A percentile compares a stretch with the other conserved stretches of the same genome.
Evolutionary conservation across 1,284 basidiomycete species (phyloP).

Genomic region (Anthracocystis panici-leucophaei): DNA sequence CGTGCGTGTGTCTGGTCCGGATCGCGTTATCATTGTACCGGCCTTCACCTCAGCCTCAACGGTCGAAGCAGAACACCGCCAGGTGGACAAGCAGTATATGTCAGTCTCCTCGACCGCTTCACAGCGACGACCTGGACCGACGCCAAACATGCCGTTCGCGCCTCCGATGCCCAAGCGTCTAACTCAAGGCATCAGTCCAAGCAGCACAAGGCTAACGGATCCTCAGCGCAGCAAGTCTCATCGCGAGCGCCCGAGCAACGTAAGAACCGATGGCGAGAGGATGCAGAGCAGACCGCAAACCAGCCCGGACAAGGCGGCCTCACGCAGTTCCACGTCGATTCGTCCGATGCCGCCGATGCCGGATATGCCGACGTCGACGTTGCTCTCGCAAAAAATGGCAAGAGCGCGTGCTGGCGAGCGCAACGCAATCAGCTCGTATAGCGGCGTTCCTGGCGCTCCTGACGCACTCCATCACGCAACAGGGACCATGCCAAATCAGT

Average conservation of each 20-base stretch:
- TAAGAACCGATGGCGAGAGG: not conserved
- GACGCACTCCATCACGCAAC: slow-evolving; percentile 3
- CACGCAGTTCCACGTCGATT: slow-evolving; percentile 15
- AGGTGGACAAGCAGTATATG: not conserved
- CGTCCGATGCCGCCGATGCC: slow-evolving; percentile 15
- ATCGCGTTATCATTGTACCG: slow-evolving; percentile 32
- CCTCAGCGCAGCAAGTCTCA: slow-evolving; percentile 16
- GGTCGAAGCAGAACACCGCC: not conserved
- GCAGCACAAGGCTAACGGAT: not conserved
- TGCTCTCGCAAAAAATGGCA: slow-evolving; percentile 19
- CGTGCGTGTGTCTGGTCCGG: slow-evolving; percentile 21
- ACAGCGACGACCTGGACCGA: slow-evolving; percentile 11
- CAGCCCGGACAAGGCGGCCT: slow-evolving; percentile 7
- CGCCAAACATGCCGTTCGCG: not conserved
- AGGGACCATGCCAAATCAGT: not conserved
- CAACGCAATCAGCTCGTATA: slow-evolving; percentile 8
- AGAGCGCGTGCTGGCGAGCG: slow-evolving; percentile 11
- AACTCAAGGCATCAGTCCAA: slow-evolving; percentile 6
- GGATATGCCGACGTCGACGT: slow-evolving; percentile 5
- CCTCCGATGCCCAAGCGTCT: not conserved
- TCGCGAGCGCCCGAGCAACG: slow-evolving; percentile 5
- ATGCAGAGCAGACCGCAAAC: slow-evolving; percentile 10
- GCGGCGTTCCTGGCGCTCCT: not conserved
- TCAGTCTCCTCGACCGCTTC: slow-evolving; percentile 1
- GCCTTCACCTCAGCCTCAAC: not conserved